These are phyloP conservation scores for Gloeostereum incarnatum DNA, from an alignment of 768 basidiomycete genomes.

Conservation along the genomic window DNA sequence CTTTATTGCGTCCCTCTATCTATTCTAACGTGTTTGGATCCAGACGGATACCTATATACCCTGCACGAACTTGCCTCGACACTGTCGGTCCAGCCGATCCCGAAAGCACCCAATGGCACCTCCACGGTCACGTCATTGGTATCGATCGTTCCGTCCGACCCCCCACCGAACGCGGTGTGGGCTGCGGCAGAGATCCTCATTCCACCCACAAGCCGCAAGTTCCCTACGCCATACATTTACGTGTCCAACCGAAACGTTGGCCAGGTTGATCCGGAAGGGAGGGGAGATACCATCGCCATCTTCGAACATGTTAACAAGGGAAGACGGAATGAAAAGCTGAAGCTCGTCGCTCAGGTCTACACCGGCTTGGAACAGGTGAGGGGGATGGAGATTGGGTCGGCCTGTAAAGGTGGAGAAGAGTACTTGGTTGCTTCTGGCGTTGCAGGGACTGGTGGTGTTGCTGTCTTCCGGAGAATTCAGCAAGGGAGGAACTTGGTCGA, in stretches of 20 bases:
- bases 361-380: conserved; percentile 56
- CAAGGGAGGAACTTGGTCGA: conserved; percentile 40
- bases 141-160: conserved; percentile 39
- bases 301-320: conserved; percentile 29
- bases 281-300: conserved; percentile 54
- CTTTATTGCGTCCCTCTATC: not conserved
- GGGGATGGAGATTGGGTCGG: conserved; percentile 53
- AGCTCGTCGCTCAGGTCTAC: conserved; percentile 39
- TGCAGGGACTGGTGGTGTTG: conserved; percentile 43
- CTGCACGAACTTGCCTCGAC: conserved; percentile 51
- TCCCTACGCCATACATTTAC: conserved; percentile 50
- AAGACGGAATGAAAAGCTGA: conserved; percentile 15
- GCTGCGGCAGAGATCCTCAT: conserved; percentile 60
- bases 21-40: not conserved
- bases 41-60: conserved; percentile 40
- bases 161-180: conserved; percentile 26
- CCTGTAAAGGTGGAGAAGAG: conserved; percentile 34
- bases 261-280: conserved; percentile 35
- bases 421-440: conserved; percentile 45
- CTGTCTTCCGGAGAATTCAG: conserved; percentile 40
- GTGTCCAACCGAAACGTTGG: conserved; percentile 59
- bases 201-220: conserved; percentile 32
- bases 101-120: conserved; percentile 40
- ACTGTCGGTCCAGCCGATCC: conserved; percentile 49
- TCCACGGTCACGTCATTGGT: conserved; percentile 36